Conservation (phyloP, 768 basidiomycete genomes). For the Auriscalpium microsporum region DNA sequence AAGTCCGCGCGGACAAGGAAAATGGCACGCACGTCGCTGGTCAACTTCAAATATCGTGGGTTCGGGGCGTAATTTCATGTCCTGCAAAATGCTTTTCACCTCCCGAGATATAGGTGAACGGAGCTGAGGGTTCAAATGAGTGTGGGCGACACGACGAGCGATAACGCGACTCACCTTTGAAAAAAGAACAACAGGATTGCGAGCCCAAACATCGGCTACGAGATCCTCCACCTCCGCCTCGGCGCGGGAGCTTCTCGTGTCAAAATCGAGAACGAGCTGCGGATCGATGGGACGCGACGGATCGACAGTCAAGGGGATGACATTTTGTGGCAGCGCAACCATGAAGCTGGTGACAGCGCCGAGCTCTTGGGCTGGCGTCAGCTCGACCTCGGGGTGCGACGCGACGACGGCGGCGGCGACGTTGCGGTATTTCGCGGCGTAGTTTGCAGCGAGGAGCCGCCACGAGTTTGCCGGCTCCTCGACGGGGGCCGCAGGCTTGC, state of each 20-base stretch:
- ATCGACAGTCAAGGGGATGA: constrained; percentile 59
- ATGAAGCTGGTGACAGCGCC: constrained; percentile 70
- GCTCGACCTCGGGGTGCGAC: constrained; percentile 33
- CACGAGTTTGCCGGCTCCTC: constrained; percentile 5
- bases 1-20: background rate
- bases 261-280: constrained; percentile 75
- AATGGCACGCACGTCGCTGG: constrained; percentile 34
- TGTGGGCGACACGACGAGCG: background rate
- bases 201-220: constrained; percentile 59
- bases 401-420: constrained; percentile 11
- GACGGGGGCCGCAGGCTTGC: background rate
- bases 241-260: constrained; percentile 58
- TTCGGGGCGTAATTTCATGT: constrained; percentile 49
- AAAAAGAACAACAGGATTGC: constrained; percentile 69
- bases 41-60: constrained; percentile 69
- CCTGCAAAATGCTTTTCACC: constrained; percentile 47
- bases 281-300: constrained; percentile 64
- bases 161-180: constrained; percentile 42
- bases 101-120: constrained; percentile 63
- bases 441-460: constrained; percentile 6
- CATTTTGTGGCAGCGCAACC: constrained; percentile 64
- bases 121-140: constrained; percentile 29
- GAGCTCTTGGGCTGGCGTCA: constrained; percentile 54
- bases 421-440: background rate
- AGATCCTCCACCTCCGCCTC: constrained; percentile 50